A percentile compares a stretch with the other conserved stretches of the same genome.
Conservation (phyloP, 2,329 filamentous ascomycete species). For the Bertia moriformis region DNA sequence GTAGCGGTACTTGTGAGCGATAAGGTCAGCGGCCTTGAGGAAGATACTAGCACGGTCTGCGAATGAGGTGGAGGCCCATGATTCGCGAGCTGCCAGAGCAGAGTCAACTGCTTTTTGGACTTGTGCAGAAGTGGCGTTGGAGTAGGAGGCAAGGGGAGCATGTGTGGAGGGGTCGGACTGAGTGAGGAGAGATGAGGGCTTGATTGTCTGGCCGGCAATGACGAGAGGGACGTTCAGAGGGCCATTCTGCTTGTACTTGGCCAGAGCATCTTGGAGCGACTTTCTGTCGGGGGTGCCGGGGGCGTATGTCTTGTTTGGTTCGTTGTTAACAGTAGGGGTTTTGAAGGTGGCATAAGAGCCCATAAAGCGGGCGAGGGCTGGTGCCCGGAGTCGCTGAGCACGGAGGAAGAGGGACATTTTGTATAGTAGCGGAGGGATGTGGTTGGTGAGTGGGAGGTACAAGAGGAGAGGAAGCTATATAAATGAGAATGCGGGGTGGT, state of each 20-base stretch:
- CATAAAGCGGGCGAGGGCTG: no score
- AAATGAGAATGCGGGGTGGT: no score
- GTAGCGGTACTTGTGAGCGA: slow-evolving; percentile 85
- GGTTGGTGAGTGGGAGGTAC: no score
- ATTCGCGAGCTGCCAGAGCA: slow-evolving; percentile 70
- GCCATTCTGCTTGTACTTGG: slow-evolving; percentile 50
- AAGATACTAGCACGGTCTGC: slow-evolving; percentile 84
- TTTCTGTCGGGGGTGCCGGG: slow-evolving; percentile 71
- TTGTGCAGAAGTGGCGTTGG: slow-evolving; percentile 63
- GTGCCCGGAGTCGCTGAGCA: no score
- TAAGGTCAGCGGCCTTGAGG: slow-evolving; percentile 85
- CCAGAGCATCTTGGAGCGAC: slow-evolving; percentile 60
- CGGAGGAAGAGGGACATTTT: no score
- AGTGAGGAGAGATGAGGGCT: slow-evolving; percentile 45
- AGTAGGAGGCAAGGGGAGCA: slow-evolving; percentile 67
- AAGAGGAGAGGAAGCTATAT: no score
- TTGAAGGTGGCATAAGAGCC: slow-evolving; percentile 55
- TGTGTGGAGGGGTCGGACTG: slow-evolving; percentile 80
- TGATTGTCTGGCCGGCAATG: slow-evolving; percentile 68
- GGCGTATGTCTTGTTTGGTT: slow-evolving; percentile 88
- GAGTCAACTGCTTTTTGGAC: slow-evolving; percentile 69
- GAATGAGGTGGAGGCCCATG: slow-evolving; percentile 79
- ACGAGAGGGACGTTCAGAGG: slow-evolving; percentile 71
- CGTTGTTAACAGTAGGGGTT: slow-evolving; percentile 73
- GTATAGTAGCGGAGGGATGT: no score